Evolutionary conservation across 140 eudicot genomes (phyloP).

Genomic region (Cichorium intybus): DNA sequence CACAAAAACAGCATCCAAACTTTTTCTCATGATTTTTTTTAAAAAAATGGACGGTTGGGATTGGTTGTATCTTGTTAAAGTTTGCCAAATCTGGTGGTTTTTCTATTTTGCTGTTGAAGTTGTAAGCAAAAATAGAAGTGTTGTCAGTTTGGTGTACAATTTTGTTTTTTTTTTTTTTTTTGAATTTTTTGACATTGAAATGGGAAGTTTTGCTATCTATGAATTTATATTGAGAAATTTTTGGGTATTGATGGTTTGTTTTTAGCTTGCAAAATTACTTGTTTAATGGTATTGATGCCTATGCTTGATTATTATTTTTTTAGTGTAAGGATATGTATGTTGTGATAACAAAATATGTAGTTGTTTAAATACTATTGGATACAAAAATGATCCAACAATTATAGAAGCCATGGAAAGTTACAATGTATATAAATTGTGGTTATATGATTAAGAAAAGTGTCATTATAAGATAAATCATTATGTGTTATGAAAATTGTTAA

Average conservation of each 20-base stretch:
- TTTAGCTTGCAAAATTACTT: not conserved
- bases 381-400: too few species aligned
- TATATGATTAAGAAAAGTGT: too few species aligned
- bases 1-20: conserved; percentile 14
- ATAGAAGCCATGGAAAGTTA: too few species aligned
- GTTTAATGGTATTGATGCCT: not conserved
- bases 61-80: conserved; percentile 3
- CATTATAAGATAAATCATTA: too few species aligned
- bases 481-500: too few species aligned
- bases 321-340: not conserved
- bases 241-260: not conserved
- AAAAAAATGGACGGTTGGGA: conserved; percentile 1
- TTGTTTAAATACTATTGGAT: too few species aligned
- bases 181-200: not conserved
- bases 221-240: conserved; percentile 3
- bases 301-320: not conserved
- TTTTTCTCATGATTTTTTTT: conserved; percentile 6
- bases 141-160: conserved; percentile 4
- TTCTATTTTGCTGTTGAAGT: not conserved
- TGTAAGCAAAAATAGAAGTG: conserved; percentile 3
- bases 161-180: not conserved
- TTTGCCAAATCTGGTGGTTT: not conserved
- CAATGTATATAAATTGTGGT: too few species aligned
- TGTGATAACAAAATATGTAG: too few species aligned
- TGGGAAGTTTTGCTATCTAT: not conserved